Evolutionary conservation across 805 yeast species (phyloP), one percentile per base, ranked within the genome.

Genomic region (Zygoascus biomembranicola): DNA sequence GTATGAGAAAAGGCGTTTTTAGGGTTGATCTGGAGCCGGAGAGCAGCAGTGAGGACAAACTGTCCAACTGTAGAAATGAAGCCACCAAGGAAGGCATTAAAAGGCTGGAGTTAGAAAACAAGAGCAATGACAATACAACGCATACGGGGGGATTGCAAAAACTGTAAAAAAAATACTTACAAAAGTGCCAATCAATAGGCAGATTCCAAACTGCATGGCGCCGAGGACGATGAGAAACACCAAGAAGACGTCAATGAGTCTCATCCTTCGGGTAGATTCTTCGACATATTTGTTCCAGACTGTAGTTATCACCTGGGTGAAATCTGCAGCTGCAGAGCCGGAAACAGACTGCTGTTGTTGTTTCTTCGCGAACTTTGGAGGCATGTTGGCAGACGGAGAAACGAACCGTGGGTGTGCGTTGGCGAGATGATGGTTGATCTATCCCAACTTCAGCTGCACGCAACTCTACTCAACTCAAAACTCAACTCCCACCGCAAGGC

Each of bases 31-130:
- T 90, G 97, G 64, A 92, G 77, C 64, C 98, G 77, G 64, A 94
- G 58, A 37, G 60, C 55, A n/a, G 73, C 74, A 11, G 95, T 81
- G 58, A 94, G 77, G 26, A 94, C 98, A 68, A 94, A 94, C 69
- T 94, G 98, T 13, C 96, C 98, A 50, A 94, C 97, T 46, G 97
- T 87, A 20, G 89, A 75, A 52, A 85, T 79, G 66, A 94, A 94
- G 1, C 98, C 98, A 19, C 96, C 92, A 55, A 94, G 76, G 66
- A 94, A 94, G 23, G 97, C 98, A 71, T 94, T 94, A 78, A 94
- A 94, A 16, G 99, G 99, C 78, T 70, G 50, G 19, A 39, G 18
- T 20, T 43, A 48, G 32, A n/a, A 19, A 32, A 8, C 23, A 28
- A 13, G 43, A n/a, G n/a, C 16, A 28, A 35, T 31, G 10, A 45